Conservation (phyloP, 805 yeast genomes). For the Isabelozyma rhagii region DNA sequence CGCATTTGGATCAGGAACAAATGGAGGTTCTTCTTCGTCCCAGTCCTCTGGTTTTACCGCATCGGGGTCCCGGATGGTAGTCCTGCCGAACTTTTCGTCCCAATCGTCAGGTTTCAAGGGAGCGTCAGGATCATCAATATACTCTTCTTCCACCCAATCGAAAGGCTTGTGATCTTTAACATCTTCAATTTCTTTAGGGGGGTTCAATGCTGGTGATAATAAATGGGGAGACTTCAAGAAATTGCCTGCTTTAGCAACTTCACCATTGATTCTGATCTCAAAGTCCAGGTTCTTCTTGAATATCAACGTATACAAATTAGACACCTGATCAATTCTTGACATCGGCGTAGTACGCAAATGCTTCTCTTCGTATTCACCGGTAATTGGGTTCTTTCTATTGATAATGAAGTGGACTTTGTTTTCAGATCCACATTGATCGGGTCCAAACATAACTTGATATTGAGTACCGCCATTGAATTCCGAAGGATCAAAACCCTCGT, state of each 20-base stretch:
- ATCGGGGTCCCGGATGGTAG: slow-evolving; percentile 60
- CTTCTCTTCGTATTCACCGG: slow-evolving; percentile 64
- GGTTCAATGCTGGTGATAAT: slow-evolving; percentile 65
- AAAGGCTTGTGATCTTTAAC: slow-evolving; percentile 65
- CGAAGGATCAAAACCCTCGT: slow-evolving; percentile 30
- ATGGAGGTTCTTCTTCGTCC: slow-evolving; percentile 62
- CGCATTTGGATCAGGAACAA: slow-evolving; percentile 67
- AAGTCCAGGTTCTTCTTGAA: slow-evolving; percentile 62
- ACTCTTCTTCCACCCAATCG: slow-evolving; percentile 74
- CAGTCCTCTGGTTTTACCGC: slow-evolving; percentile 73
- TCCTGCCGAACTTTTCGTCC: slow-evolving; percentile 67
- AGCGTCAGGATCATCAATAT: slow-evolving; percentile 65
- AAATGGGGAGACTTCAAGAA: slow-evolving; percentile 47
- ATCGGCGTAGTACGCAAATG: slow-evolving; percentile 67
- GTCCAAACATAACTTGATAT: slow-evolving; percentile 90
- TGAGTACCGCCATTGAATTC: slow-evolving; percentile 66
- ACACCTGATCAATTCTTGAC: slow-evolving; percentile 52
- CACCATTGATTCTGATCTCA: slow-evolving; percentile 83
- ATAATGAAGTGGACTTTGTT: slow-evolving; percentile 80
- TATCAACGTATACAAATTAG: slow-evolving; percentile 75
- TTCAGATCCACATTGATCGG: slow-evolving; percentile 81
- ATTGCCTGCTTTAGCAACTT: slow-evolving; percentile 66
- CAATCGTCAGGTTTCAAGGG: slow-evolving; percentile 77
- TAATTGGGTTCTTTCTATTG: slow-evolving; percentile 51
- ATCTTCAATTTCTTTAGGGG: slow-evolving; percentile 57